Conservation (phyloP, 2,329 filamentous ascomycete species). For the Helicocarpus griseus region DNA sequence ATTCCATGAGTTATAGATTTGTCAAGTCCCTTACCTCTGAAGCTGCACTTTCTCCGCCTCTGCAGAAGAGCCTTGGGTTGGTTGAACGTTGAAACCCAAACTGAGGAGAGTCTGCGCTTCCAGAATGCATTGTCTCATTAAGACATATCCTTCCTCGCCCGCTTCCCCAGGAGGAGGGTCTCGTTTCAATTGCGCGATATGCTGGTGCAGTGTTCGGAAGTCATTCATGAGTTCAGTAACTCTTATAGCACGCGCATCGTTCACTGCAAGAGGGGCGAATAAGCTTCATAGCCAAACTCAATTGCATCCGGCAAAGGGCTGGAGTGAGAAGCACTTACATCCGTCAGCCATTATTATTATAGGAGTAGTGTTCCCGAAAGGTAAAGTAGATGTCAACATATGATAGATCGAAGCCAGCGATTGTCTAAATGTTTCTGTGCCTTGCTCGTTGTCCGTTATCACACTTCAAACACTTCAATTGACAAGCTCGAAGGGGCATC, state of each 20-base stretch:
- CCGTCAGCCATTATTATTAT: conserved; percentile 49
- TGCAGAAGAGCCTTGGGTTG: conserved; percentile 30
- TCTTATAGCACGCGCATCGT: conserved; percentile 53
- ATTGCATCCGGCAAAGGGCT: neutral
- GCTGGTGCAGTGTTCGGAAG: conserved; percentile 51
- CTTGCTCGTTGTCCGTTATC: neutral
- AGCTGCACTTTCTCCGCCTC: conserved; percentile 48
- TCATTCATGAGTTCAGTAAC: conserved; percentile 56
- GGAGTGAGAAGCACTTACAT: conserved; percentile 34
- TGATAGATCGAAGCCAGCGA: conserved; percentile 7
- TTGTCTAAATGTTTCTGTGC: neutral
- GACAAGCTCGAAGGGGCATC: conserved; percentile 2
- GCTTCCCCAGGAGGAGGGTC: conserved; percentile 45
- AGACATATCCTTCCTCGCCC: conserved; percentile 49
- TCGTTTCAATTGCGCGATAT: conserved; percentile 46
- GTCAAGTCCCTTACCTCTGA: conserved; percentile 37
- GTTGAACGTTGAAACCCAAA: conserved; percentile 41
- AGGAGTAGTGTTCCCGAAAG: conserved; percentile 7
- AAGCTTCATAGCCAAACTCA: neutral
- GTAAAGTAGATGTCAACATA: conserved; percentile 9
- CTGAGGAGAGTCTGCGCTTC: conserved; percentile 47
- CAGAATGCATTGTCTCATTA: conserved; percentile 46
- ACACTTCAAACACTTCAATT: neutral
- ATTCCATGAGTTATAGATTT: neutral
- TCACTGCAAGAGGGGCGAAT: conserved; percentile 37